phyloP scores from a whole-genome alignment of 2,329 filamentous ascomycete genomes.

The Ceratocystis alfenasii region DNA sequence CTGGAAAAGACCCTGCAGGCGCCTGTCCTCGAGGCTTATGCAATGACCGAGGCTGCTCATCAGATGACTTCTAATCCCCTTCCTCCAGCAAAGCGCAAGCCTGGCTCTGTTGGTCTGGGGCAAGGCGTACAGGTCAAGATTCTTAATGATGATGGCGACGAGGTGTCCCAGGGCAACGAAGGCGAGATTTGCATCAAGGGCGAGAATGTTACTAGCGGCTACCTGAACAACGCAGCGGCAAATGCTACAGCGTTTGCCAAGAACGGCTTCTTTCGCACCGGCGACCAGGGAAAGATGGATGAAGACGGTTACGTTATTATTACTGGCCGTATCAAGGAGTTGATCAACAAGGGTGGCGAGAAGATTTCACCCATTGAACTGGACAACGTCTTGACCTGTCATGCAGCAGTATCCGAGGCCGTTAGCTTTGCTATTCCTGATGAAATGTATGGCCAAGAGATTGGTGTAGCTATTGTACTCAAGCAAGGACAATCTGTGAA shows the following conservation, averaged over 20 bases:
- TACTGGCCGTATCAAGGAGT: constrained; percentile 84
- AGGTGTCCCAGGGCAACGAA: constrained; percentile 56
- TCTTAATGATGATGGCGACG: constrained; percentile 55
- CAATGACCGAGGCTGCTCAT: constrained; percentile 83
- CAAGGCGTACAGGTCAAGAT: constrained; percentile 76
- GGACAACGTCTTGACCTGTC: constrained; percentile 66
- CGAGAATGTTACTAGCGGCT: constrained; percentile 73
- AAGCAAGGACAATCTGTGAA: constrained; percentile 49
- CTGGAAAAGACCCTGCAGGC: constrained; percentile 64
- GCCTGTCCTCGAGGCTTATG: constrained; percentile 78
- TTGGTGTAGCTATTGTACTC: constrained; percentile 63
- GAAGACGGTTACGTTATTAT: constrained; percentile 72
- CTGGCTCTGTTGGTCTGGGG: constrained; percentile 69
- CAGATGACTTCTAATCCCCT: constrained; percentile 71
- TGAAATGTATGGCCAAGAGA: constrained; percentile 71
- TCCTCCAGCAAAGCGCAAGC: constrained; percentile 60
- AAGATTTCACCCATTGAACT: constrained; percentile 83
- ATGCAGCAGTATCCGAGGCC: constrained; percentile 62
- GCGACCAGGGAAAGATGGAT: constrained; percentile 73
- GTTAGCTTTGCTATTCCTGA: constrained; percentile 76
- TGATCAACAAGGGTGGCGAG: constrained; percentile 84
- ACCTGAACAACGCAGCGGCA: constrained; percentile 69
- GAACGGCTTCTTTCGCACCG: constrained; percentile 74
- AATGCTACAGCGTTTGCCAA: constrained; percentile 63
- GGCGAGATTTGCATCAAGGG: constrained; percentile 75